Conservation (phyloP, 2,329 filamentous ascomycete species). For the Truncatella angustata region DNA sequence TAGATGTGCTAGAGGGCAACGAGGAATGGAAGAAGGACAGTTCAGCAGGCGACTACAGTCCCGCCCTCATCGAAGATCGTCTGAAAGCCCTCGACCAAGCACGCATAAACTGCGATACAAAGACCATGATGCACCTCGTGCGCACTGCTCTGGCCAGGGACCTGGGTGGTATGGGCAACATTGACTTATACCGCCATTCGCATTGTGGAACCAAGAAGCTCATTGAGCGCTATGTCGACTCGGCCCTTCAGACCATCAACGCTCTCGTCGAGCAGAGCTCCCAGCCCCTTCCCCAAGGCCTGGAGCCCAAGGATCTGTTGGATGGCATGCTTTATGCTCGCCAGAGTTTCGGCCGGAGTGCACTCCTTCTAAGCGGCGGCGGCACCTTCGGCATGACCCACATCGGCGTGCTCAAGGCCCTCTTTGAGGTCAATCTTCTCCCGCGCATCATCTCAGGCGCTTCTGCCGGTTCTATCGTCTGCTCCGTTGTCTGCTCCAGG, state of each 20-base stretch:
- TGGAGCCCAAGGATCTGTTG: conserved; percentile 59
- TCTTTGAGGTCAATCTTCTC: conserved; percentile 72
- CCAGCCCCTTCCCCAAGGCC: conserved; percentile 43
- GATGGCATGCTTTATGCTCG: conserved; percentile 70
- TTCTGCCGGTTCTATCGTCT: conserved; percentile 85
- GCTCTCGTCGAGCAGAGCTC: conserved; percentile 64
- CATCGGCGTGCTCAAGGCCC: conserved; percentile 79
- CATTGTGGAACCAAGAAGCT: conserved; percentile 83
- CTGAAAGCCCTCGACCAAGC: conserved; percentile 73
- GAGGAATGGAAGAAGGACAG: conserved; percentile 75
- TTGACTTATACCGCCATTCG: conserved; percentile 78
- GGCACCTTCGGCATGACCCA: conserved; percentile 92
- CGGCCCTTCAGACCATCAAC: conserved; percentile 71
- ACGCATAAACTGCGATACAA: conserved; percentile 67
- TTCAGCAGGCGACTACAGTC: conserved; percentile 66
- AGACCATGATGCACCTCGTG: conserved; percentile 75
- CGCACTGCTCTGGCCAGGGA: conserved; percentile 78
- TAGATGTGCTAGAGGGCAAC: conserved; percentile 78
- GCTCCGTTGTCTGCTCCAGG: conserved; percentile 73
- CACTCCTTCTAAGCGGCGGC: conserved; percentile 78
- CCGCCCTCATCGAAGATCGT: conserved; percentile 65
- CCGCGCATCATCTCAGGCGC: conserved; percentile 86
- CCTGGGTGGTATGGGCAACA: conserved; percentile 82
- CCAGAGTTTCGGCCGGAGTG: conserved; percentile 82
- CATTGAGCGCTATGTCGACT: conserved; percentile 84